These are phyloP conservation scores for Apophysomyces variabilis DNA, from an alignment of 371 early-diverging fungal genomes.

Conservation along the genomic window DNA sequence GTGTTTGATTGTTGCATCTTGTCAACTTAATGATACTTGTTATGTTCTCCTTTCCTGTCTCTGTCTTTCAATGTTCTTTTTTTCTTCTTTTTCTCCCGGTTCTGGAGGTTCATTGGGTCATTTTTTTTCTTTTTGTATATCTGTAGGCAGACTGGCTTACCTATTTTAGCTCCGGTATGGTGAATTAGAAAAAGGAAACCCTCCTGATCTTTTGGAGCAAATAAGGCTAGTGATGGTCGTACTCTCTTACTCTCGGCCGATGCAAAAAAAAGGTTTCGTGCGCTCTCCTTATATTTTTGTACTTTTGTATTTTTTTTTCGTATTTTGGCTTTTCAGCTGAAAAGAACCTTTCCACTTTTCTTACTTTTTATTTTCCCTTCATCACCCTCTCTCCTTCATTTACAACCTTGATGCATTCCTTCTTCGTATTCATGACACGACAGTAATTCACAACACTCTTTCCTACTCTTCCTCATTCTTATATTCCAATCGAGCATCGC, in stretches of 20 bases:
- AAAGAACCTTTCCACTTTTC: background rate
- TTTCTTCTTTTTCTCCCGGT: conserved; percentile 3
- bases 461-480: background rate
- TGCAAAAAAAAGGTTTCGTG: conserved; percentile 2
- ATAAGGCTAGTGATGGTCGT: background rate
- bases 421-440: conserved; percentile 18
- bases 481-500: conserved; percentile 5
- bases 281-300: conserved; percentile 2
- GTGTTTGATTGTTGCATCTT: too few species aligned
- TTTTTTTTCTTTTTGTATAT: conserved; percentile 3
- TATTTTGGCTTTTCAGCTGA: conserved; percentile 9
- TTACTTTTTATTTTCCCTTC: conserved; percentile 8
- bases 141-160: background rate
- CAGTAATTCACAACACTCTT: conserved; percentile 7
- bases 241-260: background rate
- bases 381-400: conserved; percentile 8
- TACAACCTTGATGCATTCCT: conserved; percentile 17
- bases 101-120: too few species aligned
- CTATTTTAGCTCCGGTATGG: background rate
- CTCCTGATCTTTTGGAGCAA: background rate
- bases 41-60: background rate
- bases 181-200: background rate
- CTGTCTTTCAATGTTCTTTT: background rate
- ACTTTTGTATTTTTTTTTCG: conserved; percentile 5
- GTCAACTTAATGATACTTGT: background rate